Evolutionary conservation across 768 basidiomycete species (phyloP), one percentile per base, ranked within the genome.

Genomic region (Pisolithus marmoratus): DNA sequence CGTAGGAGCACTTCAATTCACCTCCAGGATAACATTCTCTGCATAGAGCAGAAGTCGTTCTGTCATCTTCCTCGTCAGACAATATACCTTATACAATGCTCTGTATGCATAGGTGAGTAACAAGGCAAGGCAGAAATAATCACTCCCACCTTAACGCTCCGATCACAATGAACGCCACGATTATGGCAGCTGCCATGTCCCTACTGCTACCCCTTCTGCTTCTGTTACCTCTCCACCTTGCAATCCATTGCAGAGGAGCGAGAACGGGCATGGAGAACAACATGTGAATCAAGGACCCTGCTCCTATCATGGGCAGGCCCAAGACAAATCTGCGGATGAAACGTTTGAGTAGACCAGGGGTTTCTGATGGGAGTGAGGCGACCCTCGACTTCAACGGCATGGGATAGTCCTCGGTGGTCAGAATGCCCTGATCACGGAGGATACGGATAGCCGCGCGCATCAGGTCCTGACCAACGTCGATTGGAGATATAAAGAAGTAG

Each of bases 21-120:
- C 89, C 66, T 91, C 89, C 34, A 91, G 70, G 53, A 91, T 90
- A 3, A 82, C 84, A 64, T 89, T 84, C 62, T 91, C 89, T 4
- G 88, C 88, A 29, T 84, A 80, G 8, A 81, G 71, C 31, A 91
- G 72, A 20, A 85, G 49, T 22, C 80, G 75, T 60, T 84, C 81
- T 1, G 84, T 78, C 29, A 78, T 60, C 34, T 62, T 71, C 61
- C 85, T 75, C 2, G 86, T 90, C 29, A 84, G 61, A 50, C 72
- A 67, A 63, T 89, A 91, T 3, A 90, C 84, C 56, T 85, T 77
- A 60, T 77, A 79, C 27, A 91, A 60, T 11, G 89, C 85, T 59
- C 89, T 91, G 54, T 20, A 52, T 37, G 41, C 50, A 47, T 49
- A 49, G 44, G 43, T 55, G 36, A 53, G 59, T 31, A 51, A 55